Percentiles rank a stretch among this genome's conserved stretches.
Evolutionary conservation across 352 stramenopile species (phyloP).

Genomic region (Phytophthora fragariae): DNA sequence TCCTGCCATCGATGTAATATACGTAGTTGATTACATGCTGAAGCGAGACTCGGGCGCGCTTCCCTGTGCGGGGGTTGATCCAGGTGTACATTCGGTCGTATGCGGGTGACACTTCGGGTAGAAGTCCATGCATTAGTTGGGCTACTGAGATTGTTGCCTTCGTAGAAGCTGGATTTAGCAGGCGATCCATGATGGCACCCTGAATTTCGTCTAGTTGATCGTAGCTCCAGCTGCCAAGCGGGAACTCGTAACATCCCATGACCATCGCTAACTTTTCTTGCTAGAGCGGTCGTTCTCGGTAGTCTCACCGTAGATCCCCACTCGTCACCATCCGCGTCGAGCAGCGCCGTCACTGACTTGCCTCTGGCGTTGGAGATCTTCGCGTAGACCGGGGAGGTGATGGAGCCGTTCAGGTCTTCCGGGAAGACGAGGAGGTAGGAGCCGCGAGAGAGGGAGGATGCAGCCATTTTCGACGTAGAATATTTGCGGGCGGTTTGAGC

Average conservation of each 20-base stretch:
- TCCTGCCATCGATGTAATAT: not conserved
- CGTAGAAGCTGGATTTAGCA: not conserved
- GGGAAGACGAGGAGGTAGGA: too few relatives aligned
- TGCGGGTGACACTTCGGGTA: not conserved
- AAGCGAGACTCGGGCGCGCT: not conserved
- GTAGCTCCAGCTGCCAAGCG: not conserved
- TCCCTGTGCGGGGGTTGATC: not conserved
- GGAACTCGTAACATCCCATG: conserved; percentile 8
- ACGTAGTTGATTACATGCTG: not conserved
- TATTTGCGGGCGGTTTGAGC: too few relatives aligned
- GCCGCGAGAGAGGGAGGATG: too few relatives aligned
- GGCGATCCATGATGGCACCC: not conserved
- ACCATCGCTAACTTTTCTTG: conserved; percentile 5
- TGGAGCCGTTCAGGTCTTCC: too few relatives aligned
- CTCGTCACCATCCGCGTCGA: not conserved
- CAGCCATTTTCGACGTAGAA: too few relatives aligned
- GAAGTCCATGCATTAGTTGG: not conserved
- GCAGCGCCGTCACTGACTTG: too few relatives aligned
- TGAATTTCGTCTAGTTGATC: not conserved
- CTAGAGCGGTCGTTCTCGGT: not conserved
- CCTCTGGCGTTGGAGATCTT: too few relatives aligned
- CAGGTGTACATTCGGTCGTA: not conserved
- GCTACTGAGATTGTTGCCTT: not conserved
- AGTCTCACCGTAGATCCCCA: not conserved
- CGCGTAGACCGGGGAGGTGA: too few relatives aligned